Percentiles rank a stretch among this genome's conserved stretches.
phyloP scores from a whole-genome alignment of 768 basidiomycete genomes.

The Dictyophora rubrovolvata region DNA sequence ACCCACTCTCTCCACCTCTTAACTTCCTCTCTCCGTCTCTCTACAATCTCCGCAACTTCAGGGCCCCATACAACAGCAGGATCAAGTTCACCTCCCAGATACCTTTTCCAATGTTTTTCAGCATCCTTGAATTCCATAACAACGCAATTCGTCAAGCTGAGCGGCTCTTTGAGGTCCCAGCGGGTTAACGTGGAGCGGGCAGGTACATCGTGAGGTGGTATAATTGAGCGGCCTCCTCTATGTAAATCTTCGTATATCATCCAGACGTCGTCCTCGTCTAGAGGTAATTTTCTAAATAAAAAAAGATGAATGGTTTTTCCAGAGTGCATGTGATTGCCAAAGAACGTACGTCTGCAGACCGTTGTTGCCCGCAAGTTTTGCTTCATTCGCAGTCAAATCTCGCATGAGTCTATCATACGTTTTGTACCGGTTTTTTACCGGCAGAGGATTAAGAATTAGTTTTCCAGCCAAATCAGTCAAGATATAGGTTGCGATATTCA shows the following conservation, averaged over 20 bases:
- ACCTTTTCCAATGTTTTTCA: slow-evolving; percentile 48
- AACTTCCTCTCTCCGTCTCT: slow-evolving; percentile 50
- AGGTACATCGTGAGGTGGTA: slow-evolving; percentile 72
- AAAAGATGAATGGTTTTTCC: background rate
- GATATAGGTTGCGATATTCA: slow-evolving; percentile 83
- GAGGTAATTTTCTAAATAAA: slow-evolving; percentile 50
- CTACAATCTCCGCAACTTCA: slow-evolving; percentile 48
- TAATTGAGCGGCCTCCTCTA: slow-evolving; percentile 56
- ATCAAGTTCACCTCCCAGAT: slow-evolving; percentile 14
- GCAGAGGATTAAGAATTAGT: slow-evolving; percentile 72
- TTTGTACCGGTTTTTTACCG: slow-evolving; percentile 78
- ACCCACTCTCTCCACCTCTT: slow-evolving; percentile 46
- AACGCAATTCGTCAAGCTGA: slow-evolving; percentile 75
- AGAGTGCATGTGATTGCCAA: background rate
- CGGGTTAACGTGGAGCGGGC: slow-evolving; percentile 63
- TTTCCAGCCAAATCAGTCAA: slow-evolving; percentile 78
- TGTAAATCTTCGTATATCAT: slow-evolving; percentile 83
- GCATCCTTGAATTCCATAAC: slow-evolving; percentile 73
- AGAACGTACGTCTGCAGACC: background rate
- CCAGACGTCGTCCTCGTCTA: slow-evolving; percentile 75
- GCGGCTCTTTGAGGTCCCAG: slow-evolving; percentile 61
- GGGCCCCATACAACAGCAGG: slow-evolving; percentile 64
- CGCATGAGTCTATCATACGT: slow-evolving; percentile 71
- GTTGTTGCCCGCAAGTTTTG: slow-evolving; percentile 43
- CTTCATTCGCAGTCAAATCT: slow-evolving; percentile 68